phyloP scores from a whole-genome alignment of 148 eudicot genomes.

The Vaccinium myrtillus region DNA sequence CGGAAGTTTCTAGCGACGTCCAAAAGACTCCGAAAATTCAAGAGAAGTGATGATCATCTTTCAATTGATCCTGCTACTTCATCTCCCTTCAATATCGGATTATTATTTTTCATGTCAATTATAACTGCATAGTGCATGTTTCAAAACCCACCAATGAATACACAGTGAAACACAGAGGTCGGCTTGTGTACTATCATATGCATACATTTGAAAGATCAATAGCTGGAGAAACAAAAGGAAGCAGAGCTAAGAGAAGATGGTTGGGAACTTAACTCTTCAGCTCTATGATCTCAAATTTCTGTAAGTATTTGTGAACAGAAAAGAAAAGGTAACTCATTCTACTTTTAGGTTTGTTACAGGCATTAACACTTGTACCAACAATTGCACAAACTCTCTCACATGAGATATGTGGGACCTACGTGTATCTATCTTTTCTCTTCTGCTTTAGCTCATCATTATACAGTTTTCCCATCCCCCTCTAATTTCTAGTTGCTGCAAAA shows the following conservation, averaged over 20 bases:
- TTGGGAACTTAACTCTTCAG: background rate
- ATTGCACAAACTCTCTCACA: too few relatives aligned
- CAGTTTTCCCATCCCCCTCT: background rate
- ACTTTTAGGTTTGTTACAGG: background rate
- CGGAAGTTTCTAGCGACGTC: too few relatives aligned
- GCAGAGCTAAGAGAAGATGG: background rate
- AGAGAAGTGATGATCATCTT: too few relatives aligned
- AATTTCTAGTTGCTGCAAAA: background rate
- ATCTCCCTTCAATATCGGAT: too few relatives aligned
- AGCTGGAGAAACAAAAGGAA: background rate
- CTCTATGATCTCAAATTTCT: background rate
- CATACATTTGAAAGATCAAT: background rate
- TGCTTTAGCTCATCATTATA: background rate
- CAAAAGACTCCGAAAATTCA: too few relatives aligned
- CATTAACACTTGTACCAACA: too few relatives aligned
- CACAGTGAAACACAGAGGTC: background rate
- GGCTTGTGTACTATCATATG: background rate
- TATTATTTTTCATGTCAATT: too few relatives aligned
- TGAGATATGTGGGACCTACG: too few relatives aligned
- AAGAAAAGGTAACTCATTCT: background rate
- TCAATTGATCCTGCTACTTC: too few relatives aligned
- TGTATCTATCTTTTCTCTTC: too few relatives aligned
- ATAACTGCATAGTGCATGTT: too few relatives aligned
- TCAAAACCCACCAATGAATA: background rate
- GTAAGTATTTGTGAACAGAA: background rate